phyloP scores from a whole-genome alignment of 2,329 filamentous ascomycete species.

The Colletotrichum sansevieriae region DNA sequence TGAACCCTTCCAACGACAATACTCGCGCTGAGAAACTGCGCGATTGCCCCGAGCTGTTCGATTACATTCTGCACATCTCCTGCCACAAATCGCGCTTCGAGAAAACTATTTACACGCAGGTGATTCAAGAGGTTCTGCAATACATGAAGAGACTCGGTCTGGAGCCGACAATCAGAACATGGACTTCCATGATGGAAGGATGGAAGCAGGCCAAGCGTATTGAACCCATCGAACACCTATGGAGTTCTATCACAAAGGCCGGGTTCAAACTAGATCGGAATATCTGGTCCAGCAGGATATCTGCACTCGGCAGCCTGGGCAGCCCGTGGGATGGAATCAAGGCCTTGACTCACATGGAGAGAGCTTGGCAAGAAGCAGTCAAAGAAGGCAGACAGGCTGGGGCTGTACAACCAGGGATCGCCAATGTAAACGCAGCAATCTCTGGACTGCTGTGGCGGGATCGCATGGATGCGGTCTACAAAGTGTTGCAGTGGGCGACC shows the following conservation, averaged over 20 bases:
- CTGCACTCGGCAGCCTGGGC: slow-evolving; percentile 71
- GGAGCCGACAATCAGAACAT: slow-evolving; percentile 73
- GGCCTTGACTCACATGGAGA: slow-evolving; percentile 76
- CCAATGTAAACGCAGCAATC: slow-evolving; percentile 78
- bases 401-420: slow-evolving; percentile 71
- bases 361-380: slow-evolving; percentile 64
- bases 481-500: slow-evolving; percentile 71
- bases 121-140: slow-evolving; percentile 50
- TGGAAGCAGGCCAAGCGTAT: slow-evolving; percentile 72
- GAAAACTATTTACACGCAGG: slow-evolving; percentile 6
- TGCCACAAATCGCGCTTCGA: slow-evolving; percentile 45
- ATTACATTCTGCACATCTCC: slow-evolving; percentile 57
- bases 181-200: slow-evolving; percentile 80
- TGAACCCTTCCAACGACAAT: slow-evolving; percentile 44
- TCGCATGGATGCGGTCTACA: slow-evolving; percentile 62
- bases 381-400: slow-evolving; percentile 45
- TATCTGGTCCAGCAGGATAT: slow-evolving; percentile 79
- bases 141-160: slow-evolving; percentile 63
- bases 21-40: slow-evolving; percentile 48
- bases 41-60: slow-evolving; percentile 52
- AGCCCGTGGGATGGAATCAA: slow-evolving; percentile 68
- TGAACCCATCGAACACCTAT: slow-evolving; percentile 74
- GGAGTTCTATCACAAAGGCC: slow-evolving; percentile 71
- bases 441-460: slow-evolving; percentile 68
- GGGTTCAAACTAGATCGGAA: slow-evolving; percentile 71